Evolutionary conservation across 2,329 filamentous ascomycete species (phyloP).

Genomic region (Phialophora tarda): DNA sequence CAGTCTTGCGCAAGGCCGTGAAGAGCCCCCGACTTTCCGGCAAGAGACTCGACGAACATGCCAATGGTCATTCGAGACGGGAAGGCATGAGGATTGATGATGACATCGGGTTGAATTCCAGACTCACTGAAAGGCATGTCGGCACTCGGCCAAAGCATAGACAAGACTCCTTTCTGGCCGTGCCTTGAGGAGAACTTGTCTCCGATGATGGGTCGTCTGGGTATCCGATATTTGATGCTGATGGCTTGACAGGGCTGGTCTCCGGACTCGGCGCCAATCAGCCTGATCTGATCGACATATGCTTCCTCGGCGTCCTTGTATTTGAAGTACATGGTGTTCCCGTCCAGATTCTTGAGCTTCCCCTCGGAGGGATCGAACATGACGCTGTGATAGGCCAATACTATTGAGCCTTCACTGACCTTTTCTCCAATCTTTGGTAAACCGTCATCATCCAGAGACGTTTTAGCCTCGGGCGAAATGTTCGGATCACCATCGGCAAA

Average conservation of each 20-base stretch:
- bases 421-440: slow-evolving; percentile 79
- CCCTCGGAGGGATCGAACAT: slow-evolving; percentile 72
- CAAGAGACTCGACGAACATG: slow-evolving; percentile 97
- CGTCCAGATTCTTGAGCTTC: slow-evolving; percentile 83
- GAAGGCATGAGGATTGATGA: slow-evolving; percentile 99
- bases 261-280: slow-evolving; percentile 84
- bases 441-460: slow-evolving; percentile 83
- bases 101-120: slow-evolving; percentile 94
- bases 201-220: slow-evolving; percentile 88
- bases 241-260: slow-evolving; percentile 84
- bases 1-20: slow-evolving; percentile 96
- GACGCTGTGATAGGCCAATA: slow-evolving; percentile 90
- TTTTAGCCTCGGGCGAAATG: slow-evolving; percentile 72
- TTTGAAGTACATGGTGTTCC: slow-evolving; percentile 83
- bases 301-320: slow-evolving; percentile 92
- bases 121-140: slow-evolving; percentile 98
- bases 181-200: slow-evolving; percentile 99
- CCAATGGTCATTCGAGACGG: slow-evolving; percentile 99
- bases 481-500: slow-evolving; percentile 66
- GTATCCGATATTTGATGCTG: slow-evolving; percentile 90
- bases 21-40: slow-evolving; percentile 90
- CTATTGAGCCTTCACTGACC: slow-evolving; percentile 78
- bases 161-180: slow-evolving; percentile 96
- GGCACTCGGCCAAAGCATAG: slow-evolving; percentile 89
- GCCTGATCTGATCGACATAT: slow-evolving; percentile 89